Evolutionary conservation across 768 basidiomycete species (phyloP).

Genomic region (Termitomyces sp.): DNA sequence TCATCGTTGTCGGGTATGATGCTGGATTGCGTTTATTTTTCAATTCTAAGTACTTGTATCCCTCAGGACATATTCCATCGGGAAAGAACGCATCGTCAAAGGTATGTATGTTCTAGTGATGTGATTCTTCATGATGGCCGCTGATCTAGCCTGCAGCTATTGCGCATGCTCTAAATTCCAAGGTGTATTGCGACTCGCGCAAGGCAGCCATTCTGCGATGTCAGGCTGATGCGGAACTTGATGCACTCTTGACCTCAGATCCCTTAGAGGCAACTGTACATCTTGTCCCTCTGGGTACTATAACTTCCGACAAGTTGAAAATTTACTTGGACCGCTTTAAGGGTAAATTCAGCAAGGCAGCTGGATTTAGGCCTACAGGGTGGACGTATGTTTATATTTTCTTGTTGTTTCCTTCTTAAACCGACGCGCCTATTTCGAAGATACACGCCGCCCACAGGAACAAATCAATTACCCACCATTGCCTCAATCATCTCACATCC

Average conservation of each 20-base stretch:
- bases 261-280: conserved; percentile 79
- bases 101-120: conserved; percentile 40
- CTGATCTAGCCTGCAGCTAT: conserved; percentile 48
- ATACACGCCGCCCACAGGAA: conserved; percentile 61
- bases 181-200: conserved; percentile 84
- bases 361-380: conserved; percentile 91
- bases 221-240: conserved; percentile 78
- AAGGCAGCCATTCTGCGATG: conserved; percentile 82
- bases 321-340: conserved; percentile 72
- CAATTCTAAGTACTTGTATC: not conserved
- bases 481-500: conserved; percentile 64
- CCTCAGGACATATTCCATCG: conserved; percentile 88
- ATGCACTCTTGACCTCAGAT: conserved; percentile 69
- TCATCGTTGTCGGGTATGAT: conserved; percentile 71
- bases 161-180: conserved; percentile 72
- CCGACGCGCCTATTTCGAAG: conserved; percentile 26
- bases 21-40: not conserved
- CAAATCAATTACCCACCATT: conserved; percentile 57
- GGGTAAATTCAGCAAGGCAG: conserved; percentile 59
- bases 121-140: not conserved
- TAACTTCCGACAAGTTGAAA: conserved; percentile 73
- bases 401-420: not conserved
- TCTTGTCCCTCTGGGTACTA: conserved; percentile 70
- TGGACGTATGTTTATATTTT: conserved; percentile 69
- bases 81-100: conserved; percentile 97